Base-by-base conservation (phyloP, 352 stramenopile species). In the Phytophthora pini region DNA sequence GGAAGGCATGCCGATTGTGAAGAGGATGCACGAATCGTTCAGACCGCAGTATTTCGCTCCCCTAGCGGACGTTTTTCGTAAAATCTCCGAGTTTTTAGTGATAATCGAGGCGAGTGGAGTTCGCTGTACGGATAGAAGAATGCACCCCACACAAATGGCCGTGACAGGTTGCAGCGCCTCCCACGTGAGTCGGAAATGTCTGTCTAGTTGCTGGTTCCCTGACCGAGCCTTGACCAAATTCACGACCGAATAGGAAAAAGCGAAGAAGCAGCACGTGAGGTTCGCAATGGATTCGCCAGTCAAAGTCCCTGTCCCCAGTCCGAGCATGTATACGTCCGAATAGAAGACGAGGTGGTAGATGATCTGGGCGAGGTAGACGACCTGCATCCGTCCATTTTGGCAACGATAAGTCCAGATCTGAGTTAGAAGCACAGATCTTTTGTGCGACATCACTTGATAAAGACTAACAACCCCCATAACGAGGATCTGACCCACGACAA, bases 381-480 rank as follows among this genome's bases (percentile, higher is more conserved):
- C 34, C 32, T 74, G 55, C 55, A 66, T 65, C 1, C 56, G 66
- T 2, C 66, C 66, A 17, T 61, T 74, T 43, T 43, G 38, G 13
- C 38, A 43, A 20, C 38, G 38, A 43, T 43, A 43, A 5, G 38
- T 15, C 38, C 67, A 74, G 20, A 74, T 70, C n/a, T 74, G 67
- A 7, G 61, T 74, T 4, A 74, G 45, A 9, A 74, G 38, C 13
- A 72, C 68, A 2, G 68, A 72, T 12, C 52, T 52, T 17, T 61
- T 68, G 51, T 69, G 62, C 7, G 56, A 59, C 68, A 76, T 76
- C 31, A 62, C 54, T 39, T 76, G 62, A 27, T 72, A 72, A 1
- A 76, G 45, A 44, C 51, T 68, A 6, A 72, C 10, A 3, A 64
- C 27, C 1, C 68, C 56, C 61, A 72, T 65, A 46, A 72, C 17